Evolutionary conservation across 345 rosid species (phyloP).

Genomic region (Gossypium anomalum): DNA sequence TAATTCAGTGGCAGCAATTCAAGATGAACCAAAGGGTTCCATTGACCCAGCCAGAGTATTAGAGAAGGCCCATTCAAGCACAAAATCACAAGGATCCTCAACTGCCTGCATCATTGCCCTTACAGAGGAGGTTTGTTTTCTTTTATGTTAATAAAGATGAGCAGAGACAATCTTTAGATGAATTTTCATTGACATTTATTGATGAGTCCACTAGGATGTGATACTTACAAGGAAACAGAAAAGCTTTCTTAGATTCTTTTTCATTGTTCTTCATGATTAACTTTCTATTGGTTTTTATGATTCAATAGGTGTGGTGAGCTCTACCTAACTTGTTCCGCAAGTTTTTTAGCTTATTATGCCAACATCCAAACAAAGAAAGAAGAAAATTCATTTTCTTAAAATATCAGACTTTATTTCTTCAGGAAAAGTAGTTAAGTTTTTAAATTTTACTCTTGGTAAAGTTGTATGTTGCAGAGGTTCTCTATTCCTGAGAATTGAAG

Average conservation of each 20-base stretch:
- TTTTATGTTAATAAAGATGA: slow-evolving; percentile 2
- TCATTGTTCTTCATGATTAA: background rate
- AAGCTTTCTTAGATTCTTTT: background rate
- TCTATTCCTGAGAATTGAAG: background rate
- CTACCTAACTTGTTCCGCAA: background rate
- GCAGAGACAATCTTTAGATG: background rate
- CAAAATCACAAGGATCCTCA: slow-evolving; percentile 82
- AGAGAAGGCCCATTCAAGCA: slow-evolving; percentile 80
- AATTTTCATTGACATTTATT: background rate
- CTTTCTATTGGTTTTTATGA: background rate
- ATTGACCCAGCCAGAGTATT: slow-evolving; percentile 73
- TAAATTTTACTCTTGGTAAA: background rate
- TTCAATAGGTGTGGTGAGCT: background rate
- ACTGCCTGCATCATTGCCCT: slow-evolving; percentile 91
- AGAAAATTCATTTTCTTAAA: background rate
- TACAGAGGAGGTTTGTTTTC: slow-evolving; percentile 54
- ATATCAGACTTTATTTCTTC: background rate
- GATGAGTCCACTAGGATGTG: background rate
- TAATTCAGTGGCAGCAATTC: slow-evolving; percentile 69
- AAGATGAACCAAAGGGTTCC: slow-evolving; percentile 57
- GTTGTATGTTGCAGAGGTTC: background rate
- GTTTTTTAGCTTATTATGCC: background rate
- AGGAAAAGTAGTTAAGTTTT: background rate
- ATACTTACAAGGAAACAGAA: background rate
- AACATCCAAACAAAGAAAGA: background rate